Base-by-base conservation (phyloP, 2,329 filamentous ascomycete genomes). In the Huntiella savannae region DNA sequence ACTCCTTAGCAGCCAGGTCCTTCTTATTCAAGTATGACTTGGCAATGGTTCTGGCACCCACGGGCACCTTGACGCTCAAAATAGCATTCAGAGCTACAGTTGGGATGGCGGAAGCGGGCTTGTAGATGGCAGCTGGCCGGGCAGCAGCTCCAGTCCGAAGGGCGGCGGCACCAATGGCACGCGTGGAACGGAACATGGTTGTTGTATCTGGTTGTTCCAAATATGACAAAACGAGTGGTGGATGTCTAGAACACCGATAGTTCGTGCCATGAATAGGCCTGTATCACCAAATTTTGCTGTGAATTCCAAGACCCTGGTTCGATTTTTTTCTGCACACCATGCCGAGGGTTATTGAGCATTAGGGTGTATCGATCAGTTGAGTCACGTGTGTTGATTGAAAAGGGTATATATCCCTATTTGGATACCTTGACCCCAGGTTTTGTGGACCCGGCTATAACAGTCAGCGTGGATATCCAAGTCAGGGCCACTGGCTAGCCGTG, bases 11-110 rank as follows among this genome's bases (percentile, higher is more conserved):
- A 5, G 66, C 69, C 1, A 57, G 55, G 0, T 55, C 55, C 3
- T 63, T 54, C 54, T 73, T 75, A 4, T 55, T 55, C 17, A 70
- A 49, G 28, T 63, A 66, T 33, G 63, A 64, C 28, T 56, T 57
- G 37, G 66, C 56, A 33, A 71, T 54, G 37, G 56, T 56, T 52
- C 68, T 61, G 12, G 53, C 48, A 32, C 51, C 54, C 3, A 37
- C 33, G 16, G 45, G 49, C 6, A 17, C 33, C 8, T 15, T 32
- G 7, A 44, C 13, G 8, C 44, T 37, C 22, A 35, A 16, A 19
- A 38, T 13, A 10, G 37, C 44, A 17, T 40, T 35, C 4, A 45
- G 19, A n/a, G 28, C 13, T 10, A 49, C 2, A 4, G 28, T n/a
- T 3, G n/a, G 22, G 32, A 33, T 10, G 2, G 33, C 44, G 15